phyloP scores from a whole-genome alignment of 768 basidiomycete species.

The Chalciporus piperatus region DNA sequence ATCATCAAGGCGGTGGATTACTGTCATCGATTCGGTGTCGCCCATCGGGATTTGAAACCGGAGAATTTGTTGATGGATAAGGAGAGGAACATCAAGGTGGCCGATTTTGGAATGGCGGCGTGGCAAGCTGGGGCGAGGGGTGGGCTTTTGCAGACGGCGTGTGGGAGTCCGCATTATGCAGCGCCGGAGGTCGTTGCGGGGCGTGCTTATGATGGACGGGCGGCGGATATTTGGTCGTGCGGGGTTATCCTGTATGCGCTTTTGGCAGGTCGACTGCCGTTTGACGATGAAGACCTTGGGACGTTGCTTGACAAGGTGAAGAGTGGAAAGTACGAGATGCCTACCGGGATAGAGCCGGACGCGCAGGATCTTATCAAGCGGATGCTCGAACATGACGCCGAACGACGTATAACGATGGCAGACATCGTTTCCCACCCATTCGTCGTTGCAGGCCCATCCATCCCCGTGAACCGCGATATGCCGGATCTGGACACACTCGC shows the following conservation, averaged over 20 bases:
- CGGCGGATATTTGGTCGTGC: slow-evolving; percentile 97
- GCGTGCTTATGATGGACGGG: slow-evolving; percentile 76
- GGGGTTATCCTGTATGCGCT: slow-evolving; percentile 91
- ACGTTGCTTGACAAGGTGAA: slow-evolving; percentile 81
- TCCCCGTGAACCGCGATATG: slow-evolving; percentile 39
- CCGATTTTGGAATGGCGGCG: slow-evolving; percentile 97
- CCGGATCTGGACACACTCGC: slow-evolving; percentile 69
- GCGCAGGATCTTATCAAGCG: slow-evolving; percentile 75
- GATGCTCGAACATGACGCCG: slow-evolving; percentile 79
- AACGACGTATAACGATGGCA: slow-evolving; percentile 75
- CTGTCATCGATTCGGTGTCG: slow-evolving; percentile 92
- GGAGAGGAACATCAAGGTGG: slow-evolving; percentile 87
- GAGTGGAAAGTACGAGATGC: slow-evolving; percentile 70
- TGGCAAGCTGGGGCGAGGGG: slow-evolving; percentile 69
- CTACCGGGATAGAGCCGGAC: slow-evolving; percentile 58
- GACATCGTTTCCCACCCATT: slow-evolving; percentile 83
- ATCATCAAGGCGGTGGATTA: slow-evolving; percentile 90
- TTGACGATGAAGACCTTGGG: slow-evolving; percentile 84
- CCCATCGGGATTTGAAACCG: slow-evolving; percentile 91
- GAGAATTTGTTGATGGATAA: slow-evolving; percentile 89
- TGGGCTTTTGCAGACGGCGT: slow-evolving; percentile 72
- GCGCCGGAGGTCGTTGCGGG: slow-evolving; percentile 90
- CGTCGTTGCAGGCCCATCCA: slow-evolving; percentile 55
- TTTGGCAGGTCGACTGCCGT: slow-evolving; percentile 85
- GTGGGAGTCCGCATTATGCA: slow-evolving; percentile 94